phyloP scores from a whole-genome alignment of 768 basidiomycete species.

The Daedaleopsis nitida region DNA sequence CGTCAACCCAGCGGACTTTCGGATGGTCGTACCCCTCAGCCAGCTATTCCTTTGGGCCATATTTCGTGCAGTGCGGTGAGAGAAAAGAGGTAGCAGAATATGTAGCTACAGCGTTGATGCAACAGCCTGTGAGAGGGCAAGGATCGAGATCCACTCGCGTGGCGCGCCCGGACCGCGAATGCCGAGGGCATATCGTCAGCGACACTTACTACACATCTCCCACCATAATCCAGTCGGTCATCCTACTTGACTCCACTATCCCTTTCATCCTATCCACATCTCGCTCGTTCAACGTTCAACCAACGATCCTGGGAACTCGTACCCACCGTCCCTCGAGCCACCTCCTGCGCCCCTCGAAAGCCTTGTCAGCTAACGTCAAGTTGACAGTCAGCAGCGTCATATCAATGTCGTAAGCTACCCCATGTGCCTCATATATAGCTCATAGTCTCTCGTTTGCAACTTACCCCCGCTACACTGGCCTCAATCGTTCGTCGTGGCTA shows the following conservation, averaged over 20 bases:
- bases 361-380: not conserved
- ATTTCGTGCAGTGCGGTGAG: not conserved
- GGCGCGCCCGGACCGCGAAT: no score
- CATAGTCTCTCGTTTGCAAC: not conserved
- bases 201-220: not conserved
- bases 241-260: not conserved
- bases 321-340: no score
- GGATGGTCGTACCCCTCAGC: constrained; percentile 76
- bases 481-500: not conserved
- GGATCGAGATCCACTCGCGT: no score
- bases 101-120: no score
- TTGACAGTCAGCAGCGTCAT: constrained; percentile 12
- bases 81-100: not conserved
- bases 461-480: not conserved
- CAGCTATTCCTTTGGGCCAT: constrained; percentile 47
- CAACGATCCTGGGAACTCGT: no score
- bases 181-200: no score
- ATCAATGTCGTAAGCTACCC: constrained; percentile 7
- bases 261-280: no score
- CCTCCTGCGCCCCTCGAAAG: no score
- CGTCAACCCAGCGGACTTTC: constrained; percentile 54
- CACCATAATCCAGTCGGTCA: not conserved
- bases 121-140: not conserved
- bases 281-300: no score
- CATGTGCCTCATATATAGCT: not conserved